These are phyloP conservation scores for Trichoderma oligosporum DNA, from an alignment of 2,329 filamentous ascomycete genomes.

Conservation along the genomic window DNA sequence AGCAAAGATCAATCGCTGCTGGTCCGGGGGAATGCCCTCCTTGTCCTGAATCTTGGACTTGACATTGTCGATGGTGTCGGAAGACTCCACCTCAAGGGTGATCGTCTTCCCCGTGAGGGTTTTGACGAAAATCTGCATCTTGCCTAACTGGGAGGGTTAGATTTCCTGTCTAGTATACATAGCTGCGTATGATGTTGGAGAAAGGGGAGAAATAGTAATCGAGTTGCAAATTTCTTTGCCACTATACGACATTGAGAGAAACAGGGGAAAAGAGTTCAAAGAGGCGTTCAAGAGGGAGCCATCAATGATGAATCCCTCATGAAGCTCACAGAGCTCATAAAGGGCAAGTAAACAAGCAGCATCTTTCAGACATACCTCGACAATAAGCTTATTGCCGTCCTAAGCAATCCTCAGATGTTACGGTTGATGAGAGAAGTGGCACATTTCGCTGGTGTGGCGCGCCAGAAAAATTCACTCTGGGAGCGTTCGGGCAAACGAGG, in stretches of 20 bases:
- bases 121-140: constrained; percentile 76
- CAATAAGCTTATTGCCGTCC: constrained; percentile 58
- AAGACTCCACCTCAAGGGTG: constrained; percentile 99
- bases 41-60: constrained; percentile 99
- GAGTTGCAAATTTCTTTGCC: constrained; percentile 12
- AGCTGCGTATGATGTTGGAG: neutral
- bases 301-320: constrained; percentile 29
- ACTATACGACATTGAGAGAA: neutral
- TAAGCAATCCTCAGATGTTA: constrained; percentile 59
- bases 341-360: constrained; percentile 35
- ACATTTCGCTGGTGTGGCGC: constrained; percentile 31
- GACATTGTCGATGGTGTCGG: constrained; percentile 99
- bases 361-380: constrained; percentile 60
- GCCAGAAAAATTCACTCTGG: constrained; percentile 28
- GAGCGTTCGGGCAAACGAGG: constrained; percentile 9
- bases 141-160: constrained; percentile 52
- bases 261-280: constrained; percentile 4
- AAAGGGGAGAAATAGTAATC: neutral
- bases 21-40: constrained; percentile 98
- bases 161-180: constrained; percentile 23
- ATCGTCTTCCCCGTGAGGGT: constrained; percentile 99
- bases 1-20: constrained; percentile 99
- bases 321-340: constrained; percentile 20
- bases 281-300: constrained; percentile 33
- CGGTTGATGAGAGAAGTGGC: constrained; percentile 32